Base-by-base conservation (phyloP, 2,329 filamentous ascomycete species). In the Juglanconis sp. region DNA sequence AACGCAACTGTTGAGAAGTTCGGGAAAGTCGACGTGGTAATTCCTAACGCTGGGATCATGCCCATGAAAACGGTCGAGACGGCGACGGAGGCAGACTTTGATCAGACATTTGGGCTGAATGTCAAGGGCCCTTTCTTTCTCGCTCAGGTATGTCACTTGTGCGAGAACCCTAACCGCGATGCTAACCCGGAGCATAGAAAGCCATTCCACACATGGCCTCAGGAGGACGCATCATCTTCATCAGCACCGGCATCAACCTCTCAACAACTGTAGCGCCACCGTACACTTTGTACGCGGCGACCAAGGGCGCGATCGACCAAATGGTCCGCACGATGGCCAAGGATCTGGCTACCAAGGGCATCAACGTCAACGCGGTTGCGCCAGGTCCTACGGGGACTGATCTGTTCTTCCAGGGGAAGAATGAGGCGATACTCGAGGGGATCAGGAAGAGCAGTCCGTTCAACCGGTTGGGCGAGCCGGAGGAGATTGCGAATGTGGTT, bases 291-390 rank as follows among this genome's bases (percentile, higher is more conserved):
- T 87, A 87, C 68, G 75, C 74, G 9, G 73, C 78, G 0, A 83
- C 80, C 48, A 87, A 87, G 67, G 84, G 82, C 52, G 81, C 84
- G 8, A 77, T 87, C 46, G 83, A 87, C 69, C 81, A 86, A 69
- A 79, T 87, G 73, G 79, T 79, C 0, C 77, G 82, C 10, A 71
- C 80, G 3, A 69, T 86, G 62, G 76, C 80, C 49, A 86, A 85
- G 69, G 83, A 85, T 56, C 76, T 86, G 30, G 81, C 76, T 1
- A 65, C 71, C 9, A 80, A 77, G 65, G 79, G 78, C 2, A 82
- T 86, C 68, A 74, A 71, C 4, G 76, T 80, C 60, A 80, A 80
- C 58, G 75, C 75, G 8, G 68, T 75, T 2, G 72, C 70, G 5
- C 73, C 72, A 1, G 73, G 73, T 0, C 82, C 83, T 1, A 86